A percentile compares a stretch with the other conserved stretches of the same genome.
phyloP scores from a whole-genome alignment of 208 protist species.

The Kentomonas sorsogonicus region DNA sequence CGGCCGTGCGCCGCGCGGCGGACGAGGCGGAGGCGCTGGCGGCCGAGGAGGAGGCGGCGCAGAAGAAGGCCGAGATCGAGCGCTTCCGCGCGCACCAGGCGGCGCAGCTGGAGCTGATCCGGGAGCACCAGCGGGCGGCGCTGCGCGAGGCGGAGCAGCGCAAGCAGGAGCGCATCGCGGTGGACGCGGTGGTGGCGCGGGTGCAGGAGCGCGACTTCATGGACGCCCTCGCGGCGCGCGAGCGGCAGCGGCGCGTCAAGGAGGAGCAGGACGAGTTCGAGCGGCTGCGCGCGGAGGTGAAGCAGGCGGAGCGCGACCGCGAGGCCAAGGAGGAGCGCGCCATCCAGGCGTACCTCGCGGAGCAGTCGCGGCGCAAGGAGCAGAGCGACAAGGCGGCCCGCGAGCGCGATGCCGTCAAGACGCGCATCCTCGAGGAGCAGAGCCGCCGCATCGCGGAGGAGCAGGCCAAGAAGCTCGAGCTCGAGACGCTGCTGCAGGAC shows the following conservation, averaged over 20 bases:
- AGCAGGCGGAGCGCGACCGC: slow-evolving; percentile 67
- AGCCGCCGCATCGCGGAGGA: slow-evolving; percentile 76
- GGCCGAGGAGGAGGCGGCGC: slow-evolving; percentile 55
- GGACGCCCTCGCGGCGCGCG: slow-evolving; percentile 49
- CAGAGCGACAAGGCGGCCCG: slow-evolving; percentile 58
- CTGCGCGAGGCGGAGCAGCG: slow-evolving; percentile 52
- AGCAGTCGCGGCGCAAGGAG: slow-evolving; percentile 68
- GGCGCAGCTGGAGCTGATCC: slow-evolving; percentile 73
- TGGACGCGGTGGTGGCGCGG: slow-evolving; percentile 81
- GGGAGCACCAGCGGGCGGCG: slow-evolving; percentile 45
- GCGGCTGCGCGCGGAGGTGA: slow-evolving; percentile 57
- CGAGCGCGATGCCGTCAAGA: slow-evolving; percentile 73
- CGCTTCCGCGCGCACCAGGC: slow-evolving; percentile 68
- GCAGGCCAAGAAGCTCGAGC: slow-evolving; percentile 74
- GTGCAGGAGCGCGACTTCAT: slow-evolving; percentile 84
- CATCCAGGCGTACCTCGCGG: slow-evolving; percentile 70
- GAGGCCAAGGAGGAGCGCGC: slow-evolving; percentile 76
- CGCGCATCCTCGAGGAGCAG: slow-evolving; percentile 78
- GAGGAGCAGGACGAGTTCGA: slow-evolving; percentile 82
- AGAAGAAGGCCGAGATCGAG: slow-evolving; percentile 48
- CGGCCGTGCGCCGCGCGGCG: too few species aligned
- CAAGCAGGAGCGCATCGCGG: slow-evolving; percentile 79
- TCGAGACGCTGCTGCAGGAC: slow-evolving; percentile 80
- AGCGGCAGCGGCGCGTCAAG: slow-evolving; percentile 70
- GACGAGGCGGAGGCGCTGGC: slow-evolving; percentile 66